Conservation (phyloP, 1,284 basidiomycete genomes). For the Heliocybe sulcata region DNA sequence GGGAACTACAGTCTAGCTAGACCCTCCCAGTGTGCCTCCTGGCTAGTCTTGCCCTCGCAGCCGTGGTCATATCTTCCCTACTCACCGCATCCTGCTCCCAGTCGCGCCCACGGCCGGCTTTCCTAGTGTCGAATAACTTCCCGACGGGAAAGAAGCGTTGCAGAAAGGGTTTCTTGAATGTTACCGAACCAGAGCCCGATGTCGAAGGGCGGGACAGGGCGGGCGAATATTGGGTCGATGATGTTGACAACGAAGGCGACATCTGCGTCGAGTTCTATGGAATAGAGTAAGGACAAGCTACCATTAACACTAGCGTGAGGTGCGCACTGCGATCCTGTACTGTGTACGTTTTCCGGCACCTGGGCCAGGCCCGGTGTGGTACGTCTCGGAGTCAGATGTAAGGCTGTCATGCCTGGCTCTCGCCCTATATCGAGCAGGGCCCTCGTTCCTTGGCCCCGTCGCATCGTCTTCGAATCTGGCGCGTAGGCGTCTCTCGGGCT, state of each 20-base stretch:
- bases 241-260: neutral
- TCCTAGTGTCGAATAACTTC: neutral
- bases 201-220: neutral
- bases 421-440: neutral
- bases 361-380: neutral
- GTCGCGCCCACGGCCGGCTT: neutral
- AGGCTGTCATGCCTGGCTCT: neutral
- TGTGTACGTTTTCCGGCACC: neutral
- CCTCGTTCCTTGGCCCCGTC: neutral
- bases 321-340: neutral
- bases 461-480: neutral
- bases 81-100: neutral
- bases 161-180: neutral
- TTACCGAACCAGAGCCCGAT: neutral
- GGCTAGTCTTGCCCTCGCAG: neutral
- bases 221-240: neutral
- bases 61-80: neutral
- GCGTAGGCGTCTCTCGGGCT: neutral
- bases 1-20: neutral
- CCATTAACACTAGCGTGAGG: too few relatives aligned
- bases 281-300: neutral
- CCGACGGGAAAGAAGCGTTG: neutral
- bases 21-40: neutral
- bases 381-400: neutral
- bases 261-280: neutral